Conservation (phyloP, 768 basidiomycete species). For the Suillus fuscotomentosus region DNA sequence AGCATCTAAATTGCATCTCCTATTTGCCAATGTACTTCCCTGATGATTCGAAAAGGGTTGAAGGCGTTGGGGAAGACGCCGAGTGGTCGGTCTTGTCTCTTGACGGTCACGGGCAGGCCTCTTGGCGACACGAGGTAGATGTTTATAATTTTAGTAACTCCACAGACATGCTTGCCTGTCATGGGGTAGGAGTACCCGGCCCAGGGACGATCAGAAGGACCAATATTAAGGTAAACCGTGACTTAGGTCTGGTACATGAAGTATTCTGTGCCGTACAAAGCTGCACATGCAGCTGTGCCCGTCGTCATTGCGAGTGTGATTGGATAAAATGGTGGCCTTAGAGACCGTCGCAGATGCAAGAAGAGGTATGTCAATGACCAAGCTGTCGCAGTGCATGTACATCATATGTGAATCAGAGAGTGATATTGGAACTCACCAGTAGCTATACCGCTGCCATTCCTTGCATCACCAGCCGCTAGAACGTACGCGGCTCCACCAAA, state of each 20-base stretch:
- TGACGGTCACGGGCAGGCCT: background rate
- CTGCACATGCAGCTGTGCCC: constrained; percentile 28
- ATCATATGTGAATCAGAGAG: background rate
- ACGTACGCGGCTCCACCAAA: constrained; percentile 47
- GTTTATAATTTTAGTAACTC: background rate
- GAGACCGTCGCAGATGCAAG: constrained; percentile 35
- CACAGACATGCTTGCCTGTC: background rate
- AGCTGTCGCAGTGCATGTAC: constrained; percentile 23
- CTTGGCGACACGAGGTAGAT: background rate
- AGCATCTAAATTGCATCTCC: background rate
- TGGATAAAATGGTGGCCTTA: constrained; percentile 29
- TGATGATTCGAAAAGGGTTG: background rate
- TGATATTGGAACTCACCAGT: constrained; percentile 21
- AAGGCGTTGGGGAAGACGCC: background rate
- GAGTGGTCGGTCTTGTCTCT: background rate
- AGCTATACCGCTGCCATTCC: constrained; percentile 45
- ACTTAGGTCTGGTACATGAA: constrained; percentile 23
- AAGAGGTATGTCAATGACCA: constrained; percentile 48
- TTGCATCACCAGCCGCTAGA: constrained; percentile 34
- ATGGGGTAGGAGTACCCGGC: no score
- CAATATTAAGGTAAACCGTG: background rate
- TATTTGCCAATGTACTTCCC: background rate
- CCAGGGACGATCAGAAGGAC: background rate
- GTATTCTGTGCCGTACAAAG: constrained; percentile 28
- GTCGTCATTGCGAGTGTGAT: constrained; percentile 33